Conservation (phyloP, 1,284 basidiomycete genomes). For the Marasmius fiardii region DNA sequence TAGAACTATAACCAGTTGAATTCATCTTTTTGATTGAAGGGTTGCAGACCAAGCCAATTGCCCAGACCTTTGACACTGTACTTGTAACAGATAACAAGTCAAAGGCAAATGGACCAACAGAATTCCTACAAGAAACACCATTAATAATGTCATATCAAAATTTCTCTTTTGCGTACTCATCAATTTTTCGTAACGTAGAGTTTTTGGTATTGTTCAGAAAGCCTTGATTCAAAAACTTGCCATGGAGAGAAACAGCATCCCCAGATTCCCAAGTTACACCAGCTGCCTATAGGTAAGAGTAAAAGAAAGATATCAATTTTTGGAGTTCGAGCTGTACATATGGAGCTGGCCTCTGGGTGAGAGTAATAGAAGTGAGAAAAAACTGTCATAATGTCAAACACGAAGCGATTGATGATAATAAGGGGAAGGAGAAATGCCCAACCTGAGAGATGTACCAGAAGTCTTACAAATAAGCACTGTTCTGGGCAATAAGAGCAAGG, state of each 20-base stretch:
- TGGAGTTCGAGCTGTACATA: too few species aligned
- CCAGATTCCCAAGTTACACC: slow-evolving; percentile 2
- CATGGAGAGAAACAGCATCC: not conserved
- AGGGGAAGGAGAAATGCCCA: too few species aligned
- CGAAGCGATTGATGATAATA: too few species aligned
- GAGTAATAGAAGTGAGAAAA: too few species aligned
- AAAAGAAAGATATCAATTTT: too few species aligned
- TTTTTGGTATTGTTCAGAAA: not conserved
- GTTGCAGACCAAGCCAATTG: not conserved
- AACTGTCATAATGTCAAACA: too few species aligned
- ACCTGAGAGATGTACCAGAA: too few species aligned
- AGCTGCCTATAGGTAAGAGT: too few species aligned
- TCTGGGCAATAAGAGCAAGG: too few species aligned
- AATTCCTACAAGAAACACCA: not conserved
- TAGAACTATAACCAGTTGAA: not conserved
- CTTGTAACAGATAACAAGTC: not conserved
- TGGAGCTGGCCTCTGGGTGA: too few species aligned
- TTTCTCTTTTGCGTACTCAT: not conserved
- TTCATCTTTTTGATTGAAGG: not conserved
- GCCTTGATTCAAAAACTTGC: not conserved
- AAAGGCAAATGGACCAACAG: not conserved
- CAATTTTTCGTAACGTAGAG: not conserved
- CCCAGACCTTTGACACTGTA: not conserved
- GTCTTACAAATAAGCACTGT: too few species aligned
- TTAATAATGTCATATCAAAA: not conserved